phyloP scores from a whole-genome alignment of 345 rosid genomes.

The Camelina sativa region DNA sequence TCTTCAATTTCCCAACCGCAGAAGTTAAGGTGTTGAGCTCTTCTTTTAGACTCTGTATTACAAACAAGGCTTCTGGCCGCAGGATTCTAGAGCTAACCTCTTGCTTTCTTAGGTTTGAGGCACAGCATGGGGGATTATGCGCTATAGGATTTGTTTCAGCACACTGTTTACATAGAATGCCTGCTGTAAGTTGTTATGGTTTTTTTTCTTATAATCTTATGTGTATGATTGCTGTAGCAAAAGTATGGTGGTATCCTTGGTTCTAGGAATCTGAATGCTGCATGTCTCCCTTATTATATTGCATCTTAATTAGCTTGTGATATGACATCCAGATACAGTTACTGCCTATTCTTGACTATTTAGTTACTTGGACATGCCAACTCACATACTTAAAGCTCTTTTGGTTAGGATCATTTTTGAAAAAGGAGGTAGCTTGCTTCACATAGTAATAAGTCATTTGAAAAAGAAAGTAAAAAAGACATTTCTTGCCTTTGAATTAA shows the following conservation, averaged over 20 bases:
- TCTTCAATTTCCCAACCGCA: slow-evolving; percentile 53
- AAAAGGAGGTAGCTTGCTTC: slow-evolving; percentile 11
- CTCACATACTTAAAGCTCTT: slow-evolving; percentile 18
- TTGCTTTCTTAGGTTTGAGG: slow-evolving; percentile 74
- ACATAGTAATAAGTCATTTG: slow-evolving; percentile 14
- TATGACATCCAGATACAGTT: slow-evolving; percentile 9
- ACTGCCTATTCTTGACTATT: slow-evolving; percentile 17
- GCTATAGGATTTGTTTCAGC: slow-evolving; percentile 84
- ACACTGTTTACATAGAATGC: slow-evolving; percentile 58
- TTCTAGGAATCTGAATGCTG: slow-evolving; percentile 16
- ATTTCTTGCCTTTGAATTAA: background rate
- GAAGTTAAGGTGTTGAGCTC: slow-evolving; percentile 62
- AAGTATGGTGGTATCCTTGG: slow-evolving; percentile 9
- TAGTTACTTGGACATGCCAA: slow-evolving; percentile 21
- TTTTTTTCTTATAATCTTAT: background rate
- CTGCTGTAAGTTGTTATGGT: slow-evolving; percentile 59
- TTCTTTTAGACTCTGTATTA: slow-evolving; percentile 16
- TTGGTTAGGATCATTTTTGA: slow-evolving; percentile 23
- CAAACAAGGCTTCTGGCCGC: slow-evolving; percentile 19
- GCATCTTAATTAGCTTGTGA: slow-evolving; percentile 32
- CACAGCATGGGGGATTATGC: slow-evolving; percentile 73
- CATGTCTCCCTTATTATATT: slow-evolving; percentile 3
- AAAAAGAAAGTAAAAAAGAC: slow-evolving; percentile 4
- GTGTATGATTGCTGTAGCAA: slow-evolving; percentile 2
- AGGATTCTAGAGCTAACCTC: slow-evolving; percentile 27